A percentile compares a stretch with the other conserved stretches of the same genome.
Conservation (phyloP, 352 stramenopile genomes). For the Phytophthora idaei region DNA sequence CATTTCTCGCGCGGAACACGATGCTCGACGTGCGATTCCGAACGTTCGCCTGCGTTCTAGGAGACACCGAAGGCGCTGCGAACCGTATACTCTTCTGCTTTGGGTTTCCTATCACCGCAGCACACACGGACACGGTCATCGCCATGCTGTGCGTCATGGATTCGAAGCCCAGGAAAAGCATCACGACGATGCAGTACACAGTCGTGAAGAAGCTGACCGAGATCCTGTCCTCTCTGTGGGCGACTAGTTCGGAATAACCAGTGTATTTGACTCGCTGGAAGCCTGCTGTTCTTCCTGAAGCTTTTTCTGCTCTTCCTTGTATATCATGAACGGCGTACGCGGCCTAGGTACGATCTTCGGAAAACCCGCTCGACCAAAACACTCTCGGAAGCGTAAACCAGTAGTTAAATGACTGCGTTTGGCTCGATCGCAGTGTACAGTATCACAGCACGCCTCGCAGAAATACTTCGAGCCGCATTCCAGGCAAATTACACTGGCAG, state of each 20-base stretch:
- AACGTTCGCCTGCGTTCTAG: constrained; percentile 43
- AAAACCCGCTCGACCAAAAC: constrained; percentile 45
- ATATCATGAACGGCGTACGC: constrained; percentile 34
- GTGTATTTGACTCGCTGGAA: constrained; percentile 18
- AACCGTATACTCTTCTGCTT: constrained; percentile 46
- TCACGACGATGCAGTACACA: constrained; percentile 71
- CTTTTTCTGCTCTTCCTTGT: constrained; percentile 27
- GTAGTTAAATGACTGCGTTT: constrained; percentile 42
- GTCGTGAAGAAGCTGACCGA: constrained; percentile 50
- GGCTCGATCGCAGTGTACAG: constrained; percentile 32
- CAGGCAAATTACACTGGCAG: constrained; percentile 43
- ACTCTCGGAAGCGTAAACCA: constrained; percentile 45
- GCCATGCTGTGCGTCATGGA: constrained; percentile 56
- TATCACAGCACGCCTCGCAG: constrained; percentile 58
- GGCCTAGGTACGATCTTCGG: constrained; percentile 23
- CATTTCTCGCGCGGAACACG: constrained; percentile 56
- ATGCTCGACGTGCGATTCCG: constrained; percentile 60
- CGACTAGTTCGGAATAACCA: constrained; percentile 24
- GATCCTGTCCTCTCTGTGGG: constrained; percentile 25
- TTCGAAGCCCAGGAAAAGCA: constrained; percentile 44
- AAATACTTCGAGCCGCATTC: constrained; percentile 47
- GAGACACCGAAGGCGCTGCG: constrained; percentile 23
- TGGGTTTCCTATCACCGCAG: constrained; percentile 44
- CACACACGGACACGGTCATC: constrained; percentile 28
- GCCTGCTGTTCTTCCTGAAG: constrained; percentile 15